phyloP scores from a whole-genome alignment of 495 filamentous ascomycete genomes.

The Trichoderma virens region DNA sequence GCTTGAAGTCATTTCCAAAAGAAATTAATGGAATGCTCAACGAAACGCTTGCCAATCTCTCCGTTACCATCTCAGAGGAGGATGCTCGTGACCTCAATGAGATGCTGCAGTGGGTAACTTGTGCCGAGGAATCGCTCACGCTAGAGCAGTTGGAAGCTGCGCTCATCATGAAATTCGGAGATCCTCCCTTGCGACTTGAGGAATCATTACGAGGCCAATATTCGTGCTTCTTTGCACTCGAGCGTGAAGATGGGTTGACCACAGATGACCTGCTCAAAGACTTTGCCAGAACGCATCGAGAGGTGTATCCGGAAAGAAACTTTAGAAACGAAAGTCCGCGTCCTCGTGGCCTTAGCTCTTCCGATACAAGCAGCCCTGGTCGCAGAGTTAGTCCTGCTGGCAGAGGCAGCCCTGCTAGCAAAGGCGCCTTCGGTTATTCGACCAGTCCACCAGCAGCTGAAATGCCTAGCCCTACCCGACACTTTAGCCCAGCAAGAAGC shows the following conservation, averaged over 20 bases:
- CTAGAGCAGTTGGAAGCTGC: conserved; percentile 26
- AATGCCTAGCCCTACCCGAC: neutral
- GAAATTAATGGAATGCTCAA: conserved; percentile 28
- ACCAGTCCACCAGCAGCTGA: conserved; percentile 1
- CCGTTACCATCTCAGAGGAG: conserved; percentile 18
- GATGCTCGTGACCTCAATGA: conserved; percentile 26
- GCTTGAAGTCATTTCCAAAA: conserved; percentile 23
- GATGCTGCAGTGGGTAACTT: conserved; percentile 27
- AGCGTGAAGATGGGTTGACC: conserved; percentile 26
- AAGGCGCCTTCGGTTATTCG: neutral
- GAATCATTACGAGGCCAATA: conserved; percentile 27
- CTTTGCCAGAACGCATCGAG: conserved; percentile 11
- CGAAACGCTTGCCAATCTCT: conserved; percentile 24
- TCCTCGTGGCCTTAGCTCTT: neutral
- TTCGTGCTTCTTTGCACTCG: conserved; percentile 29
- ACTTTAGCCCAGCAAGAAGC: neutral
- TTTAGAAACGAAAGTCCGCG: neutral
- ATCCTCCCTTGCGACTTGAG: conserved; percentile 25
- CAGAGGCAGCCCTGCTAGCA: neutral
- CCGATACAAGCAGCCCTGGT: neutral
- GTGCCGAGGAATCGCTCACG: conserved; percentile 19
- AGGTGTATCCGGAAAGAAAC: conserved; percentile 1
- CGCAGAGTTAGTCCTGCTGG: neutral
- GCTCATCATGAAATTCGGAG: conserved; percentile 24
- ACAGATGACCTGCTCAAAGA: conserved; percentile 23